Evolutionary conservation across 495 filamentous ascomycete genomes (phyloP).

Genomic region (Penicillium parvum): DNA sequence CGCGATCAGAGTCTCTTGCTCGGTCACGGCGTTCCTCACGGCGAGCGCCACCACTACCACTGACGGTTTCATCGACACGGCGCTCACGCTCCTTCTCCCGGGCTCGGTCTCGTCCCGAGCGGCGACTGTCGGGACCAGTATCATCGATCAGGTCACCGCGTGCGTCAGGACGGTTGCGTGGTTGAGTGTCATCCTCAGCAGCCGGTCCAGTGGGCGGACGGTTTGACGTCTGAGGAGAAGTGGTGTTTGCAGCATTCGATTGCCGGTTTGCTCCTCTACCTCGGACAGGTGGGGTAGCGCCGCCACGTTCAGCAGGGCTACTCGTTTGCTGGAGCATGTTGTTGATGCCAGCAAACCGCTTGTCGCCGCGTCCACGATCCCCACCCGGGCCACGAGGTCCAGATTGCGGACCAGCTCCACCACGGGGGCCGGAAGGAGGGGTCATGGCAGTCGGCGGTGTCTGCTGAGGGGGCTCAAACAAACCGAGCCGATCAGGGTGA

Average conservation of each 20-base stretch:
- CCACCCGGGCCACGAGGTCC: constrained; percentile 31
- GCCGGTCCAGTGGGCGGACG: constrained; percentile 27
- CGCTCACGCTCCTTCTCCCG: constrained; percentile 30
- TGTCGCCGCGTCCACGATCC: constrained; percentile 40
- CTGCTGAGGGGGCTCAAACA: constrained; percentile 18
- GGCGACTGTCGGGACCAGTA: constrained; percentile 23
- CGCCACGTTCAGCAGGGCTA: constrained; percentile 28
- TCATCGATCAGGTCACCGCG: constrained; percentile 36
- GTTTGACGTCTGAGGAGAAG: constrained; percentile 26
- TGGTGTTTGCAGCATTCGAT: constrained; percentile 18
- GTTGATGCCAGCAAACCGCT: constrained; percentile 42
- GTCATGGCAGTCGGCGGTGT: constrained; percentile 20
- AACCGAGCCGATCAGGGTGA: constrained; percentile 48
- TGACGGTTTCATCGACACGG: constrained; percentile 15
- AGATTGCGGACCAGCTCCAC: constrained; percentile 21
- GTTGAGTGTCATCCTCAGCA: constrained; percentile 21
- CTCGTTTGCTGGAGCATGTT: constrained; percentile 43
- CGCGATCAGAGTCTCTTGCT: constrained; percentile 33
- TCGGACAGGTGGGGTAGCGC: constrained; percentile 32
- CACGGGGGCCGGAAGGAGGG: constrained; percentile 40
- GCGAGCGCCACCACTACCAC: constrained; percentile 21
- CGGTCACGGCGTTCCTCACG: constrained; percentile 38
- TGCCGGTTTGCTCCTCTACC: constrained; percentile 38
- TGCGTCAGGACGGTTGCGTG: constrained; percentile 17
- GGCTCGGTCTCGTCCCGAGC: constrained; percentile 16